Base-by-base conservation (phyloP, 306 rosid genomes). In the Sindora glabra region DNA sequence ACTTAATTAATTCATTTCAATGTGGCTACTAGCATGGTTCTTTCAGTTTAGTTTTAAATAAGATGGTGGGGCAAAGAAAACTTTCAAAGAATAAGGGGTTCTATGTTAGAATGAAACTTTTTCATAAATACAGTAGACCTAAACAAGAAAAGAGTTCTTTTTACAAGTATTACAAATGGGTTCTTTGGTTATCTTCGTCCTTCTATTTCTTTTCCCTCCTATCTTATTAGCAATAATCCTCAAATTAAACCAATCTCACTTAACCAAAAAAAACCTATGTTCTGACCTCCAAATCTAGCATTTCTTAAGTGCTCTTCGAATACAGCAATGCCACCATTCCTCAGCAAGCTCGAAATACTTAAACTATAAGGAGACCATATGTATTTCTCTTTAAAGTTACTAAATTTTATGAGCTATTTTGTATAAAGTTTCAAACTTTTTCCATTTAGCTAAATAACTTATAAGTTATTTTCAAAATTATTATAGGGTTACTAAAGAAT, bases 121-220 rank as follows among this genome's bases (percentile, higher is more conserved):
- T 74, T 10, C 81, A 69, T 49, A 92, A 83, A 70, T 69, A 84
- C 53, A 79, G 75, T 17, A 77, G 96, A 15, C 34, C 56, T 36
- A 74, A 62, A 11, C 87, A 83, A 55, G 90, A 89, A 22, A 79
- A 81, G 46, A 46, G 56, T 71, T 83, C 59, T 53, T 77, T 86
- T 23, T 70, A 54, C 66, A 70, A 48, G 39, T 76, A 86, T 59
- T 86, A 73, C 84, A 94, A 89, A 81, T 86, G 81, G 79, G 26
- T 94, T n/a, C 87, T 94, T 8, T 94, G 97, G 91, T 59, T 84
- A 18, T 86, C 91, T 17, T 79, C 89, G 1, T 69, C 91, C 4
- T 69, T 94, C 13, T 94, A 94, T 62, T 86, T 89, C 71, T 84
- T 86, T 69, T n/a, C 52, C 79, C 50, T 86, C 95, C 12, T 89